Evolutionary conservation across 495 filamentous ascomycete genomes (phyloP).

Genomic region (Hypoxylon trugodes): DNA sequence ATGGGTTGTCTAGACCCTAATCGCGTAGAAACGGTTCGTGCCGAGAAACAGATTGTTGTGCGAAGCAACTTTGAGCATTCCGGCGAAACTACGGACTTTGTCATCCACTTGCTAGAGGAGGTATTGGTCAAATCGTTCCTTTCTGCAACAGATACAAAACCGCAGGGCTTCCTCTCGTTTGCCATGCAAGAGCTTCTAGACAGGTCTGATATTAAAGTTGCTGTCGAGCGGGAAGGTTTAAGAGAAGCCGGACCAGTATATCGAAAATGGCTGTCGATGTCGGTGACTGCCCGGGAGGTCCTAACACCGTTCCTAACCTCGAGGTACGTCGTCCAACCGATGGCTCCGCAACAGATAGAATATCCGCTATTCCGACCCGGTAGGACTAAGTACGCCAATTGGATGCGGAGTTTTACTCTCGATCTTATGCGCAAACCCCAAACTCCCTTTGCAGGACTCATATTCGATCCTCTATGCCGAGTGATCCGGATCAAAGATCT

Average conservation of each 20-base stretch:
- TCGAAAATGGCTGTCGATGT: constrained; percentile 77
- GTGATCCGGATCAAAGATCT: constrained; percentile 84
- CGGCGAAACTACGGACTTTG: constrained; percentile 84
- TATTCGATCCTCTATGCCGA: constrained; percentile 82
- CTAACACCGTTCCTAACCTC: constrained; percentile 87
- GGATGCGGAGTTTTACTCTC: constrained; percentile 80
- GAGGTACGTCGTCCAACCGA: constrained; percentile 74
- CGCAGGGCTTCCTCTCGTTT: constrained; percentile 89
- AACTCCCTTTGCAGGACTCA: constrained; percentile 70
- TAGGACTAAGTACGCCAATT: constrained; percentile 71
- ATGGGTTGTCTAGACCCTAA: constrained; percentile 94
- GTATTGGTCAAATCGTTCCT: constrained; percentile 91
- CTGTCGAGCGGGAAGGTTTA: constrained; percentile 49
- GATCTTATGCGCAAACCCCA: constrained; percentile 80
- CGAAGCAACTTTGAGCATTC: constrained; percentile 83
- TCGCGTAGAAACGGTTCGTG: constrained; percentile 79
- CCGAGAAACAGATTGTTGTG: constrained; percentile 81
- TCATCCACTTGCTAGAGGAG: constrained; percentile 82
- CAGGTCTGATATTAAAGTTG: constrained; percentile 72
- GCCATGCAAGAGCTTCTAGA: constrained; percentile 92
- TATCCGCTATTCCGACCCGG: constrained; percentile 80
- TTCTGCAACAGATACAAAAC: constrained; percentile 82
- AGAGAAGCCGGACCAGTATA: constrained; percentile 62
- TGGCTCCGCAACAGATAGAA: constrained; percentile 58
- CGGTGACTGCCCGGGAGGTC: constrained; percentile 76